Conservation (phyloP, 2,329 filamentous ascomycete species). For the Furcasterigmium sp. region DNA sequence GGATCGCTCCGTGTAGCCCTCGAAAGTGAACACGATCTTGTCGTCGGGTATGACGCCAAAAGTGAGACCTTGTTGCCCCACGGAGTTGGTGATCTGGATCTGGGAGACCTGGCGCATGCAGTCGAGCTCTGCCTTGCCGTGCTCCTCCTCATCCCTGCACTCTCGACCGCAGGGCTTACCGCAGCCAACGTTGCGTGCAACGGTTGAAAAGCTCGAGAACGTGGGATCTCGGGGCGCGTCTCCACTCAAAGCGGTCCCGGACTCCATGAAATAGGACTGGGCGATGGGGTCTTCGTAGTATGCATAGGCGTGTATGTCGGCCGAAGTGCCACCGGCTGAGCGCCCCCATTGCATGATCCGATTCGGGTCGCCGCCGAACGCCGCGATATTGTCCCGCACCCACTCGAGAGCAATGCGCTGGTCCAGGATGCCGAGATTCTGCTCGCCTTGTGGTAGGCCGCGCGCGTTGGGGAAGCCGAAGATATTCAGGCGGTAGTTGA, state of each 20-base stretch:
- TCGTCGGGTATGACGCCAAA: constrained; percentile 23
- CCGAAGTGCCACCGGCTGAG: constrained; percentile 35
- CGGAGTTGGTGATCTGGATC: constrained; percentile 22
- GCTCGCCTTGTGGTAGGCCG: constrained; percentile 5
- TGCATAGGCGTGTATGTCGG: constrained; percentile 33
- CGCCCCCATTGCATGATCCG: constrained; percentile 40
- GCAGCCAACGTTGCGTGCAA: constrained; percentile 26
- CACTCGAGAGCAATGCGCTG: constrained; percentile 12
- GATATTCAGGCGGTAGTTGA: constrained; percentile 13
- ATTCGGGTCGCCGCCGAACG: constrained; percentile 9
- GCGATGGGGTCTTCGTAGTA: constrained; percentile 40
- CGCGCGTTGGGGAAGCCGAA: constrained; percentile 13
- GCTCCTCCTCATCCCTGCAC: constrained; percentile 6
- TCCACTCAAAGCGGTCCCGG: constrained; percentile 26
- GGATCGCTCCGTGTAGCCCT: constrained; percentile 20
- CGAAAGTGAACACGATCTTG: constrained; percentile 24
- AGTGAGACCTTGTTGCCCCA: constrained; percentile 20
- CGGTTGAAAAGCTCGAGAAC: constrained; percentile 27
- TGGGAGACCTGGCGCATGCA: constrained; percentile 29
- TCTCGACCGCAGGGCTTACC: constrained; percentile 13
- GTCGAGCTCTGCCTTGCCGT: constrained; percentile 22
- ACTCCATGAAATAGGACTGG: constrained; percentile 32
- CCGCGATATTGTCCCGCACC: constrained; percentile 11
- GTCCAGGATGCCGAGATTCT: constrained; percentile 13
- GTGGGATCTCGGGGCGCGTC: constrained; percentile 19